Base-by-base conservation (phyloP, 202 grass and related monocot species). In the Bolboschoenoplectus hybrid region DNA sequence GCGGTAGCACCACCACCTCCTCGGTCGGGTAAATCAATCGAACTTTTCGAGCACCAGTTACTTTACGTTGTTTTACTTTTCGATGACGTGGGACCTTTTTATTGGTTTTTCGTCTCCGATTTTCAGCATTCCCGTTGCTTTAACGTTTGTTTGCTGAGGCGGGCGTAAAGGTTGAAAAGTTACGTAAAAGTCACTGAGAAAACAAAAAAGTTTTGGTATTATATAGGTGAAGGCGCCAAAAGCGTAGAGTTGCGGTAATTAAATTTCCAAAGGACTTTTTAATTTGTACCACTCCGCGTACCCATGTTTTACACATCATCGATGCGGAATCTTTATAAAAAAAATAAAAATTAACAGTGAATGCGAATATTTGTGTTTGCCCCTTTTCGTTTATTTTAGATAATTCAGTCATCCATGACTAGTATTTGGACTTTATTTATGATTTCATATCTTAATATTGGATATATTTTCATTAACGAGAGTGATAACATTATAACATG, bases 231-330 rank as follows among this genome's bases (percentile, higher is more conserved):
- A 84, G 82, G 82, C 82, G 82, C 82, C 65, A 84, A 84, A 84
- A 84, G 82, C 82, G 82, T 84, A 72, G 62, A 70, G 82, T 26
- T 71, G 26, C 47, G 65, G 47, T 84, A 72, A 84, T 84, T 72
- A 41, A 84, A 53, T 71, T 71, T 66, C 5, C 4, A 55, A 68
- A 14, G 9, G 35, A 17, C 2, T 84, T 84, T 39, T 70, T 84
- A 70, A 39, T 17, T 26, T 38, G 52, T 60, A 36, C 52, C 52
- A 34, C 40, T 79, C 1, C 5, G 40, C 12, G 26, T 79, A 60
- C 75, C 75, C 75, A 79, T 56, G 34, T 79, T 58, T 53, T 41
- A 60, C 75, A 38, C 52, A 77, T 38, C 4, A 9, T 39, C 11
- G 11, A 55, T 39, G 32, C 17, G 16, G 32, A 77, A 55, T 77